Conservation (phyloP, 2,329 filamentous ascomycete genomes). For the Venturia aucupariae region DNA sequence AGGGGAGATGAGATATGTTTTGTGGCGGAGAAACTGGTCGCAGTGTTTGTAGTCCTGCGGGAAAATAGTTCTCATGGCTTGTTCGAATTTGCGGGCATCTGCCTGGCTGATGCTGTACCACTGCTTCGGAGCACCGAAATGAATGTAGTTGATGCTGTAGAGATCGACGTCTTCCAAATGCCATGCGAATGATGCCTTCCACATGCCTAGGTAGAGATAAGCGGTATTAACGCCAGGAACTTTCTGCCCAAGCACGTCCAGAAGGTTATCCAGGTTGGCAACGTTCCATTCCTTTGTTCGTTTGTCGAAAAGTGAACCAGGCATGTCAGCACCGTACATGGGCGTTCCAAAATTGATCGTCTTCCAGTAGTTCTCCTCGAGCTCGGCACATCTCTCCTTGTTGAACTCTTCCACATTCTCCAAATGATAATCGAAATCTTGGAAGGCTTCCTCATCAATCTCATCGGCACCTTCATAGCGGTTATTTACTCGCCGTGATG, state of each 20-base stretch:
- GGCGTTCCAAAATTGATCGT: conserved; percentile 90
- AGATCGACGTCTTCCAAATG: conserved; percentile 97
- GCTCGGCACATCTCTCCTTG: conserved; percentile 81
- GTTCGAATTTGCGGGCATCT: conserved; percentile 85
- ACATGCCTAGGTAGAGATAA: conserved; percentile 97
- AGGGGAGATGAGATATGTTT: conserved; percentile 93
- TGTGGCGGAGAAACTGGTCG: conserved; percentile 92
- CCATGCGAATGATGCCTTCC: conserved; percentile 99
- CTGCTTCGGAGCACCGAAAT: conserved; percentile 96
- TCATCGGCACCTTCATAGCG: conserved; percentile 66
- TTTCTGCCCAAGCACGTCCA: conserved; percentile 90
- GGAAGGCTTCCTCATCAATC: conserved; percentile 84
- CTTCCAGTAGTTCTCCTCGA: conserved; percentile 95
- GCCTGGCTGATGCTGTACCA: conserved; percentile 99
- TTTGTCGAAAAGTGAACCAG: conserved; percentile 88
- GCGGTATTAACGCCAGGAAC: conserved; percentile 97
- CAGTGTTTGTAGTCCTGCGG: conserved; percentile 91
- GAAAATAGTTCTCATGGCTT: conserved; percentile 93
- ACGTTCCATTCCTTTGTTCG: conserved; percentile 82
- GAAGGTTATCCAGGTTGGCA: conserved; percentile 82
- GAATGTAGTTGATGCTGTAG: conserved; percentile 99
- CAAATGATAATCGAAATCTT: conserved; percentile 83
- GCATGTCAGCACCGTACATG: conserved; percentile 93
- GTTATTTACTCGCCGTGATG: conserved; percentile 79
- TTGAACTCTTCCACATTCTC: conserved; percentile 79